Conservation (phyloP, 2,329 filamentous ascomycete species). For the Penicillium decumbens region DNA sequence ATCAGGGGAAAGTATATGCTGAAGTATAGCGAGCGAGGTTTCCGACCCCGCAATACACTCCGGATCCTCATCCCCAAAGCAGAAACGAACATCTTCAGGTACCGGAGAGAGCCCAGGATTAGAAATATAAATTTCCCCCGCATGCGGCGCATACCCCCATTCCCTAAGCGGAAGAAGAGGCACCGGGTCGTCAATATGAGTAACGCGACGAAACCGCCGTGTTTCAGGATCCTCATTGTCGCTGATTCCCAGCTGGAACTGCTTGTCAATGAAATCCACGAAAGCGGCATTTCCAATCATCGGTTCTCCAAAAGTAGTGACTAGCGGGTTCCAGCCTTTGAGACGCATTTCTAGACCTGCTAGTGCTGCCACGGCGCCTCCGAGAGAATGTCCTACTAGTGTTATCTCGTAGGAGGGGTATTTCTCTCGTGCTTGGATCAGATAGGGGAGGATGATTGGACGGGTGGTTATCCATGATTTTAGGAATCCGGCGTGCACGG, state of each 20-base stretch:
- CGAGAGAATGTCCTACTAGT: constrained; percentile 84
- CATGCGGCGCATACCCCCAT: constrained; percentile 83
- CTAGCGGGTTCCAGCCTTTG: constrained; percentile 67
- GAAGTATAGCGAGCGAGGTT: constrained; percentile 7
- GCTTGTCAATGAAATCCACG: constrained; percentile 50
- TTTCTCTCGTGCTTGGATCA: constrained; percentile 55
- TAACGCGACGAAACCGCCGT: constrained; percentile 58
- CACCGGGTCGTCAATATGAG: constrained; percentile 81
- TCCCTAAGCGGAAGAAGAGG: constrained; percentile 78
- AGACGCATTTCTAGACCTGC: constrained; percentile 76
- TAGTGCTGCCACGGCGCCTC: constrained; percentile 84
- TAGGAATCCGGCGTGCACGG: constrained; percentile 87
- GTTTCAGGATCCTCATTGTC: constrained; percentile 8
- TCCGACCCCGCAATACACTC: constrained; percentile 64
- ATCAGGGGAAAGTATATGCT: constrained; percentile 3
- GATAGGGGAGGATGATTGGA: constrained; percentile 60
- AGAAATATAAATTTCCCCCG: constrained; percentile 80
- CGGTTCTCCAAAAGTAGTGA: constrained; percentile 94
- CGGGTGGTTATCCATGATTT: constrained; percentile 76
- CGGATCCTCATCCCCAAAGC: constrained; percentile 66
- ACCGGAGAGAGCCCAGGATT: constrained; percentile 66
- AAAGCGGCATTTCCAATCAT: constrained; percentile 54
- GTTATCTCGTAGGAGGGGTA: constrained; percentile 70
- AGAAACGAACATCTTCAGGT: constrained; percentile 64
- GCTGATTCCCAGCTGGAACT: constrained; percentile 41